Evolutionary conservation across 768 basidiomycete species (phyloP).

Genomic region (Russula brevipes): DNA sequence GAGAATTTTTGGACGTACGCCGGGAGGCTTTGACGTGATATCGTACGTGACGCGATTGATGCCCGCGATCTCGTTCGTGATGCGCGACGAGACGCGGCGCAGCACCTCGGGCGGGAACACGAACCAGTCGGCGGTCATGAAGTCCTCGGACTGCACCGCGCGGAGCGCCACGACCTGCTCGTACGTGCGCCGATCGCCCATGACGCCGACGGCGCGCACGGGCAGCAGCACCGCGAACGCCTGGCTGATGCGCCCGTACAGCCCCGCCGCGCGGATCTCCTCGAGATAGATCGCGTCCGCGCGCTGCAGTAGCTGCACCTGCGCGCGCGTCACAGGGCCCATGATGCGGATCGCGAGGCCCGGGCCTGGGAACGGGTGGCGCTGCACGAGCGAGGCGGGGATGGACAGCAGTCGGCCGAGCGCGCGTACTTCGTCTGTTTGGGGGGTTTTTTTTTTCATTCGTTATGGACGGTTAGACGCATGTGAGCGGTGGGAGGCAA

Average conservation of each 20-base stretch:
- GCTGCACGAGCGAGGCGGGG: constrained; percentile 86
- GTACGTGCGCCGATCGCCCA: constrained; percentile 95
- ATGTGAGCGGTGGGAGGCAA: background rate
- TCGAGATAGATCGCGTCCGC: constrained; percentile 97
- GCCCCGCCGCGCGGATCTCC: constrained; percentile 87
- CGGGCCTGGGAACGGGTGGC: constrained; percentile 98
- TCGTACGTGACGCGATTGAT: constrained; percentile 95
- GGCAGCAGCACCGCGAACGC: constrained; percentile 96
- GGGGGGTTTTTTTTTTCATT: constrained; percentile 42
- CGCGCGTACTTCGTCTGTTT: constrained; percentile 91
- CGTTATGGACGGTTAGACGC: background rate
- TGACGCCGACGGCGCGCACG: constrained; percentile 95
- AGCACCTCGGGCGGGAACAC: constrained; percentile 91
- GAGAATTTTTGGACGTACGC: constrained; percentile 51
- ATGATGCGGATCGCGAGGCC: constrained; percentile 97
- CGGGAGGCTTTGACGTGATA: constrained; percentile 95
- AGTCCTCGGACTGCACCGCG: constrained; percentile 97
- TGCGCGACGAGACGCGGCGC: constrained; percentile 87
- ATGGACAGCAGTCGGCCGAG: constrained; percentile 89
- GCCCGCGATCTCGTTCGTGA: constrained; percentile 97
- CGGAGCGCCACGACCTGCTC: constrained; percentile 96
- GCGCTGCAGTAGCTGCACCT: constrained; percentile 85
- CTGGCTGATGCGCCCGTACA: constrained; percentile 92
- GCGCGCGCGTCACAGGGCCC: constrained; percentile 89
- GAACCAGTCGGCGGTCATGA: constrained; percentile 99